Evolutionary conservation across 2,329 filamentous ascomycete species (phyloP).

Genomic region (Neophaeococcomyces aloes): DNA sequence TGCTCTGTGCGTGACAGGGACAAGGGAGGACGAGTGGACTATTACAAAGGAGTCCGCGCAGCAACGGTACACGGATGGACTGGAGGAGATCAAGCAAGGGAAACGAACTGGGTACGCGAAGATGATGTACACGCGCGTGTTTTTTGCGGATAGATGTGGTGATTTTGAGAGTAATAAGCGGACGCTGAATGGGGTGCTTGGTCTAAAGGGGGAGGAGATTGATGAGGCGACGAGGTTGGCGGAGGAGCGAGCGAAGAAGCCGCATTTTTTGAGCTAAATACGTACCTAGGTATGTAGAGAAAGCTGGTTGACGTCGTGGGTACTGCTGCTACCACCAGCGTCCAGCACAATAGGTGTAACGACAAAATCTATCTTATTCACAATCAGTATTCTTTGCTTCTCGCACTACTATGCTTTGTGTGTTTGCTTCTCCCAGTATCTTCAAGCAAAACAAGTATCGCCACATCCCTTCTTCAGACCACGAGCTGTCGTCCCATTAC

Average conservation of each 20-base stretch:
- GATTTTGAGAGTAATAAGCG: constrained; percentile 22
- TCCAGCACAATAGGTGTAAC: too few relatives aligned
- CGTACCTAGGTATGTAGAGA: too few relatives aligned
- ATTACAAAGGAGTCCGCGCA: constrained; percentile 39
- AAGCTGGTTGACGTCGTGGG: too few relatives aligned
- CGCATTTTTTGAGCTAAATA: too few relatives aligned
- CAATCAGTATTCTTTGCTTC: too few relatives aligned
- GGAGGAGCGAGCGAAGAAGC: constrained; percentile 21
- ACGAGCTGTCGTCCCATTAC: neutral
- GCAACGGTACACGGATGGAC: constrained; percentile 38
- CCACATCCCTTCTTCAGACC: neutral
- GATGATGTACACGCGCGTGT: constrained; percentile 47
- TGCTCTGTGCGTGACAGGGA: constrained; percentile 47
- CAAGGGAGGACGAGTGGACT: constrained; percentile 50
- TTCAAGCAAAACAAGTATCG: too few relatives aligned
- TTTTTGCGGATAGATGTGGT: constrained; percentile 35
- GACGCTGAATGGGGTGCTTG: constrained; percentile 17
- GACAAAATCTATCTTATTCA: too few relatives aligned
- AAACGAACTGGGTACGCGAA: constrained; percentile 37
- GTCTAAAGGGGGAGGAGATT: constrained; percentile 20
- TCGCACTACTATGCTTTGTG: too few relatives aligned
- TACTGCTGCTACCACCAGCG: too few relatives aligned
- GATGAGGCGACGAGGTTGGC: constrained; percentile 36
- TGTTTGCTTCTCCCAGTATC: too few relatives aligned
- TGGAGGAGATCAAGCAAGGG: constrained; percentile 35